These are phyloP conservation scores for Aspergillus udagawae DNA, from an alignment of 2,329 filamentous ascomycete genomes.

Conservation along the genomic window DNA sequence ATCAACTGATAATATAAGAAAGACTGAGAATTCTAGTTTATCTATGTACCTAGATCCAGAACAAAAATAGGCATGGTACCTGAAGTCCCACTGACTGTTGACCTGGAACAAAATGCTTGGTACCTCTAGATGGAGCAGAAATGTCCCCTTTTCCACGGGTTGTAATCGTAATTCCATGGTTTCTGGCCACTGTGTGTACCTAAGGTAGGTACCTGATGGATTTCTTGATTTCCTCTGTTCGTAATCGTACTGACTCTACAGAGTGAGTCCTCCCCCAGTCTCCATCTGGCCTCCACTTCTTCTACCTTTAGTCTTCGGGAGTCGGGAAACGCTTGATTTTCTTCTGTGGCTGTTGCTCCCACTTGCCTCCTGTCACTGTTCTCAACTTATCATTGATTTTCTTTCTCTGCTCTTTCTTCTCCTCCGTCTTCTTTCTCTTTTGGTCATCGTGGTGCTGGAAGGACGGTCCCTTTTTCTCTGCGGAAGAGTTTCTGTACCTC, in stretches of 20 bases:
- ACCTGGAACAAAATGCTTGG: not conserved
- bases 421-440: slow-evolving; percentile 1
- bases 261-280: not conserved
- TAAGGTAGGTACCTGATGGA: slow-evolving; percentile 8
- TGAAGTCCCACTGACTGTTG: not conserved
- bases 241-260: not conserved
- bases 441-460: not conserved
- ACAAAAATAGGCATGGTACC: not conserved
- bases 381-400: not conserved
- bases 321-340: slow-evolving; percentile 3
- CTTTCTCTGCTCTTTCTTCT: not conserved
- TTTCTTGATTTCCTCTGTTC: slow-evolving; percentile 2
- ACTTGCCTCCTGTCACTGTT: not conserved
- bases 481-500: not conserved
- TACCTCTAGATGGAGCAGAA: not conserved
- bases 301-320: slow-evolving; percentile 14
- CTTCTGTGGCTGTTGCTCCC: not conserved
- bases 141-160: not conserved
- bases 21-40: not conserved
- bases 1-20: not conserved
- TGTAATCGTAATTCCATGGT: slow-evolving; percentile 17
- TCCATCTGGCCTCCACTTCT: slow-evolving; percentile 25
- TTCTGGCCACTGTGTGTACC: slow-evolving; percentile 1
- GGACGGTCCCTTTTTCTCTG: slow-evolving; percentile 1
- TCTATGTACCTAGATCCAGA: not conserved